A percentile compares a stretch with the other conserved stretches of the same genome.
Conservation (phyloP, 2,329 filamentous ascomycete genomes). For the Pestalotiopsis sp. region DNA sequence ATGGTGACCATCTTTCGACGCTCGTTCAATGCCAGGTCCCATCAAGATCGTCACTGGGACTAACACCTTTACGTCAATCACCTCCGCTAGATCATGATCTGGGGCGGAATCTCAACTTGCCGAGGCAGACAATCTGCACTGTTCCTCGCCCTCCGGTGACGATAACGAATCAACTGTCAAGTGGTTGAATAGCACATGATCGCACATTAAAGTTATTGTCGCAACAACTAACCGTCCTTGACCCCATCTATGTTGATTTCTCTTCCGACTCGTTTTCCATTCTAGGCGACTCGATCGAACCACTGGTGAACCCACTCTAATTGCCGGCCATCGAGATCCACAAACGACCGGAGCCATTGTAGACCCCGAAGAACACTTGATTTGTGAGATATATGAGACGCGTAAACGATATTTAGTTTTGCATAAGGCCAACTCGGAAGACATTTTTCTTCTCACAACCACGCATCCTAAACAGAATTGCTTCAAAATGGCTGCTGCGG, state of each 20-base stretch:
- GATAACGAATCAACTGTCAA: background rate
- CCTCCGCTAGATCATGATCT: background rate
- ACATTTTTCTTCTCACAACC: background rate
- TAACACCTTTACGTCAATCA: background rate
- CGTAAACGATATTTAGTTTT: background rate
- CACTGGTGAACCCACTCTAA: background rate
- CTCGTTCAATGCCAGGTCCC: background rate
- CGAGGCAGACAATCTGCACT: background rate
- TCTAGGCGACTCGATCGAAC: background rate
- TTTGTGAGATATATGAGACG: background rate
- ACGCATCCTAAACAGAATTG: background rate
- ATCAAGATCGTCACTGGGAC: background rate
- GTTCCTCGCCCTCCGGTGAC: background rate
- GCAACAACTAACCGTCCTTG: background rate
- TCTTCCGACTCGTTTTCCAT: background rate
- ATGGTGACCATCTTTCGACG: background rate
- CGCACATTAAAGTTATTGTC: background rate
- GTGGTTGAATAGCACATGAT: background rate
- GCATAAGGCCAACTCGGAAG: background rate
- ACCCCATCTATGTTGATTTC: background rate
- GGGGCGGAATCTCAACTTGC: background rate
- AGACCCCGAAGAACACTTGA: background rate
- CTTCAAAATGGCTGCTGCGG: constrained; percentile 27
- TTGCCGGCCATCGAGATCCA: background rate
- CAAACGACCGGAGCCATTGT: background rate